Percentiles rank a stretch among this genome's conserved stretches.
These are phyloP conservation scores for Eucalyptus urophylla DNA, from an alignment of 345 rosid genomes.

Conservation along the genomic window DNA sequence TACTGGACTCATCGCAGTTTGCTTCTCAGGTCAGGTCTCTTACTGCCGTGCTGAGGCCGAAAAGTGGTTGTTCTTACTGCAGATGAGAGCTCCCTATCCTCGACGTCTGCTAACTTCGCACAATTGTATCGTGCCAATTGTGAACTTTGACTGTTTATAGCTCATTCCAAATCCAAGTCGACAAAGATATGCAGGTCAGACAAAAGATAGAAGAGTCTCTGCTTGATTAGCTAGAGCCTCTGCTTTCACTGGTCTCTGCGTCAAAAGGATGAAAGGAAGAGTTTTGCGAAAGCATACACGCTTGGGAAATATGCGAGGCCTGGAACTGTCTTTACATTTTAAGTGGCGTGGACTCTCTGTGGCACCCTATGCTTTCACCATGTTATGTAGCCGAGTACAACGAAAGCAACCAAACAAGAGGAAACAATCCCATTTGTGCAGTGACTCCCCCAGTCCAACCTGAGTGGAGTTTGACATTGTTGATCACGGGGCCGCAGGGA, in stretches of 20 bases:
- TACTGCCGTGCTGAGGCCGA: background rate
- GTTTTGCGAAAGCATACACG: rapidly evolving
- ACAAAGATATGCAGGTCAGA: background rate
- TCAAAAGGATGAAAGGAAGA: background rate
- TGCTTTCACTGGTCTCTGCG: background rate
- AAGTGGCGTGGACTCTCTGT: background rate
- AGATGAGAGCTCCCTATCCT: background rate
- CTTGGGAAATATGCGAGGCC: background rate
- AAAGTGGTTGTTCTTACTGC: background rate
- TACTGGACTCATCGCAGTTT: background rate
- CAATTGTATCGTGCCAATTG: background rate
- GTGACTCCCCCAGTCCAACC: background rate
- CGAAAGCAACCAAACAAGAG: background rate
- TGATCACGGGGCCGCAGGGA: background rate
- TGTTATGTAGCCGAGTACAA: background rate
- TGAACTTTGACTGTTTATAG: background rate
- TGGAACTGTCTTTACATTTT: background rate
- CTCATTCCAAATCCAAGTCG: background rate
- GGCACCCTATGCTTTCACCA: background rate
- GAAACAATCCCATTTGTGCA: background rate
- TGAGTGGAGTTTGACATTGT: background rate
- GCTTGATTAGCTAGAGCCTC: background rate
- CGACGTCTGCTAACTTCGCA: background rate
- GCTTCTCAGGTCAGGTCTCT: background rate
- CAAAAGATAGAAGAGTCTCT: background rate